Conservation (phyloP, 306 rosid genomes). For the Malus fusca region DNA sequence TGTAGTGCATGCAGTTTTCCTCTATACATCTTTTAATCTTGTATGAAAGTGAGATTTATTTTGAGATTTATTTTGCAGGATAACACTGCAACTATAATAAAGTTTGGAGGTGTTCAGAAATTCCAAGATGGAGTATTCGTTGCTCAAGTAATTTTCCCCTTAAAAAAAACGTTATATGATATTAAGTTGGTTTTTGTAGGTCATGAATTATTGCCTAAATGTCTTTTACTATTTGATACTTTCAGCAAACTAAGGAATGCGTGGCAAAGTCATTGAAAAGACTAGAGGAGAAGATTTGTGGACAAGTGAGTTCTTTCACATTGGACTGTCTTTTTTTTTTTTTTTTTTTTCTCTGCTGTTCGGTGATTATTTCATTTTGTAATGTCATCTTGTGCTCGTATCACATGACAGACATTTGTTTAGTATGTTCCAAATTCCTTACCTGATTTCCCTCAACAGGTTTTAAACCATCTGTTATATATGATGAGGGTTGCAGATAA, state of each 20-base stretch:
- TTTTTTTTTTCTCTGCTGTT: not conserved
- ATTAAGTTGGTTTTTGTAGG: not conserved
- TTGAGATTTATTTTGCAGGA: conserved; percentile 38
- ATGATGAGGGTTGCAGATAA: conserved; percentile 59
- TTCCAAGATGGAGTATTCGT: conserved; percentile 72
- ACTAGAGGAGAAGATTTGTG: conserved; percentile 75
- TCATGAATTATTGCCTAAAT: not conserved
- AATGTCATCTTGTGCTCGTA: not conserved
- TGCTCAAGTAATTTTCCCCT: conserved; percentile 50
- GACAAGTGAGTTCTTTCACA: conserved; percentile 40
- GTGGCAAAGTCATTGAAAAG: conserved; percentile 74
- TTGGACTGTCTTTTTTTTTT: not conserved
- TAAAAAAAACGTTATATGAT: not conserved
- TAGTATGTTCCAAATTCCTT: not conserved
- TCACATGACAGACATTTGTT: conserved; percentile 4
- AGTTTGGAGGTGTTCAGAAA: conserved; percentile 63
- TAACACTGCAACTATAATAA: conserved; percentile 64
- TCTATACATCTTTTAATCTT: not conserved
- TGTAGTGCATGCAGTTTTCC: not conserved
- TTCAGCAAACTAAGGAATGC: conserved; percentile 78
- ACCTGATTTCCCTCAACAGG: conserved; percentile 16
- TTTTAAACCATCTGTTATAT: conserved; percentile 58
- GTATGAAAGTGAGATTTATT: not conserved
- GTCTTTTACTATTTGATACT: not conserved
- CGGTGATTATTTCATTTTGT: not conserved